Evolutionary conservation across 1,284 basidiomycete species (phyloP).

Genomic region (Moniliella sp.): DNA sequence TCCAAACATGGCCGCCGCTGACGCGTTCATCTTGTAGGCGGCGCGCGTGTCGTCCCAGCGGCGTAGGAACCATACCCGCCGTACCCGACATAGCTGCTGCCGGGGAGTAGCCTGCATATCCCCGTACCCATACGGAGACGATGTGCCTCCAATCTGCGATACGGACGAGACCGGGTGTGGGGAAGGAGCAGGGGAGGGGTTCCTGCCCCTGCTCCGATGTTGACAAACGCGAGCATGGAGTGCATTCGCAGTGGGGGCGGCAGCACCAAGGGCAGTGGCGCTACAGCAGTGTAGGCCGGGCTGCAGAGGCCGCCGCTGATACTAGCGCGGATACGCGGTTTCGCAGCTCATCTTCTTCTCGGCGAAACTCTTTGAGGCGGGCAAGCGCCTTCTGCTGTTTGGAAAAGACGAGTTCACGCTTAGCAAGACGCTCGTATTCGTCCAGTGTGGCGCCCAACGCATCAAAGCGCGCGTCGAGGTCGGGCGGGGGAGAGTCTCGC

Average conservation of each 20-base stretch:
- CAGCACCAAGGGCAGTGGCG: too few species aligned
- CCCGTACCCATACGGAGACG: too few species aligned
- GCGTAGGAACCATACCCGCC: conserved; percentile 1
- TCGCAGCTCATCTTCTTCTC: conserved; percentile 20
- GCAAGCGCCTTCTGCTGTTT: conserved; percentile 29
- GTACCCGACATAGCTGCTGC: background rate
- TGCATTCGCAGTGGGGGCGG: too few species aligned
- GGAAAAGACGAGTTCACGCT: conserved; percentile 21
- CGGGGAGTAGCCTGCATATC: too few species aligned
- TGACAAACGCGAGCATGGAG: too few species aligned
- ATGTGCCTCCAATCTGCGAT: too few species aligned
- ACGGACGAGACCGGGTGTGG: too few species aligned
- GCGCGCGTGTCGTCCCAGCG: conserved; percentile 12
- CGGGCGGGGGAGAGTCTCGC: conserved; percentile 8
- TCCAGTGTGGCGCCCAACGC: conserved; percentile 26
- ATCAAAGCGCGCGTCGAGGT: conserved; percentile 18
- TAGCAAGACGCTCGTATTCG: conserved; percentile 30
- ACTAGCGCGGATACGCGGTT: too few species aligned
- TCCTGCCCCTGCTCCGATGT: too few species aligned
- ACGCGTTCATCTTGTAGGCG: conserved; percentile 25
- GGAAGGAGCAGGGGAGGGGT: too few species aligned
- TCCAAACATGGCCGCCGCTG: conserved; percentile 24
- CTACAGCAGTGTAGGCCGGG: too few species aligned
- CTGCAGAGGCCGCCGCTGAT: too few species aligned
- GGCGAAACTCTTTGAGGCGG: conserved; percentile 20